phyloP scores from a whole-genome alignment of 2,329 filamentous ascomycete genomes.

The Stenocarpella maydis region DNA sequence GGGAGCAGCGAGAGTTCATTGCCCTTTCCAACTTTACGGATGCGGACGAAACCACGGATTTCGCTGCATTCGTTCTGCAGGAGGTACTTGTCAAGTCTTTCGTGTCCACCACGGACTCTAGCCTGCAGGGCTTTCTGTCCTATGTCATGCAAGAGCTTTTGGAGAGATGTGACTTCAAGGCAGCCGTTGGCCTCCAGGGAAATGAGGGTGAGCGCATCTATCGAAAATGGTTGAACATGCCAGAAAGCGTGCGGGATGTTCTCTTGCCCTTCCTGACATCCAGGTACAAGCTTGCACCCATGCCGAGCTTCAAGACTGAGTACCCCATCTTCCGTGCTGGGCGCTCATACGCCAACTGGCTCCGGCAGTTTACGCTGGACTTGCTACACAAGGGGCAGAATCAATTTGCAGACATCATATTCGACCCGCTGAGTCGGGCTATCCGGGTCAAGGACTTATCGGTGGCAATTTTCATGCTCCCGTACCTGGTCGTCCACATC shows the following conservation, averaged over 20 bases:
- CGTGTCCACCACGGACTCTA: constrained; percentile 86
- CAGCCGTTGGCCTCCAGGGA: constrained; percentile 56
- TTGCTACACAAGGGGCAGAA: constrained; percentile 81
- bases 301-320: constrained; percentile 61
- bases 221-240: constrained; percentile 79
- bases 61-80: constrained; percentile 84
- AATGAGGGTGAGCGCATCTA: constrained; percentile 67
- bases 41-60: constrained; percentile 81
- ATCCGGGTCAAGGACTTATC: constrained; percentile 86
- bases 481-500: constrained; percentile 85
- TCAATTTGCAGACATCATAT: constrained; percentile 77
- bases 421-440: constrained; percentile 81
- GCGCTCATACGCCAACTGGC: constrained; percentile 80
- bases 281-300: constrained; percentile 76
- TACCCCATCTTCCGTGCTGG: constrained; percentile 82
- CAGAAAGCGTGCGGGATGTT: constrained; percentile 79
- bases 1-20: constrained; percentile 83
- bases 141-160: constrained; percentile 95
- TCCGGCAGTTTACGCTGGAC: constrained; percentile 81
- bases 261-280: constrained; percentile 90
- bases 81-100: constrained; percentile 92
- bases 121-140: constrained; percentile 88
- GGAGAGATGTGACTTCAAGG: constrained; percentile 76
- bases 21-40: constrained; percentile 87
- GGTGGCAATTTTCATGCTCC: constrained; percentile 87